Conservation (phyloP, 441 rosid genomes). For the Populus hybrid region DNA sequence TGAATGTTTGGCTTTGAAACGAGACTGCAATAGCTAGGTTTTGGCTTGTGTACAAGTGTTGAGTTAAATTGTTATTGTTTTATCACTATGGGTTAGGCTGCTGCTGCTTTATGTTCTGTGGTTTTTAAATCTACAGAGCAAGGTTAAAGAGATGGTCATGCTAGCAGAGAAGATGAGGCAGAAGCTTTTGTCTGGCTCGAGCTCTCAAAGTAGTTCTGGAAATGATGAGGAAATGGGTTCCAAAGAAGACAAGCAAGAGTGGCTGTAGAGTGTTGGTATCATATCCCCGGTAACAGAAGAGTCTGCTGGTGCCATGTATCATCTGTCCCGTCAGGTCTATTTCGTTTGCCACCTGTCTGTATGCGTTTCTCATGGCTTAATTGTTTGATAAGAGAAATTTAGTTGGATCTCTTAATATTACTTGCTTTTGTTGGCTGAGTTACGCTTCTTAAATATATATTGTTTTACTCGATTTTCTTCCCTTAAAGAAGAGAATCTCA, state of each 20-base stretch:
- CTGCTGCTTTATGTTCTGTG: not conserved
- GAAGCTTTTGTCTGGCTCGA: constrained; percentile 68
- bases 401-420: not conserved
- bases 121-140: constrained; percentile 42
- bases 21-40: too few species aligned
- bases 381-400: not conserved
- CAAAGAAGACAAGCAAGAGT: constrained; percentile 87
- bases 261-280: constrained; percentile 93
- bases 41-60: too few species aligned
- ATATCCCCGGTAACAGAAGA: constrained; percentile 92
- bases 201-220: constrained; percentile 44
- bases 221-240: constrained; percentile 89
- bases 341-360: constrained; percentile 2
- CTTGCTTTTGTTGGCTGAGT: not conserved
- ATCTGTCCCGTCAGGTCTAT: constrained; percentile 86
- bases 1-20: too few species aligned
- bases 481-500: constrained; percentile 10
- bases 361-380: not conserved
- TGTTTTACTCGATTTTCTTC: not conserved
- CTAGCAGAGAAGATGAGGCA: constrained; percentile 90
- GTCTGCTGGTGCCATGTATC: constrained; percentile 89
- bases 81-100: not conserved
- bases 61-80: not conserved
- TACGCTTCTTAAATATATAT: not conserved
- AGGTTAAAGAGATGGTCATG: constrained; percentile 90